Evolutionary conservation across 116 monocot genomes (phyloP), one percentile per base, ranked within the genome.

Genomic region (Thalassia testudinum): DNA sequence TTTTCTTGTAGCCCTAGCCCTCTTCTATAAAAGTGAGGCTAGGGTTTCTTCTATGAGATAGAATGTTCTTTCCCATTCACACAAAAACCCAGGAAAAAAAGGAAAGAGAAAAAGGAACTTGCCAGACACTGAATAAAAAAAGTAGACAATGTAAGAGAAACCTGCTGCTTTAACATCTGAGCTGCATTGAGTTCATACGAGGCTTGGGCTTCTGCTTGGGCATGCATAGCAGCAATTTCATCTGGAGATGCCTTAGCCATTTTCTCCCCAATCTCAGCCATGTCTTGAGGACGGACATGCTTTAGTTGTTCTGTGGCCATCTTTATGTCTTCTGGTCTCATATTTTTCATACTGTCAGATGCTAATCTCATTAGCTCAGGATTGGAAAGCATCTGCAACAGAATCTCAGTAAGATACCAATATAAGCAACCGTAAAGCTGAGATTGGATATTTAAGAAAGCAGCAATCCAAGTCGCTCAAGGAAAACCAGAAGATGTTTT

Each of bases 371-470:
- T 24, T 21, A 97, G 63, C 13, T 88, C 79, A 2, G 97, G 97
- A 67, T 97, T 97, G 1, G 97, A 85, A 76, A 88, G 69, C 77
- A 97, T 75, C 97, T 97, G 81, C 47, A 78, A 52, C 3, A 16
- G 4, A 20, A 45, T 45, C 45, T 10, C 30, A 34, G 30, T 34
- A 34, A 34, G 30, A 5, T 34, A n/a, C n/a, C n/a, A n/a, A n/a
- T n/a, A n/a, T n/a, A n/a, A n/a, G n/a, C n/a, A n/a, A n/a, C n/a
- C n/a, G n/a, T n/a, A n/a, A n/a, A n/a, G n/a, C n/a, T n/a, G n/a
- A n/a, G n/a, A n/a, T n/a, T n/a, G n/a, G n/a, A n/a, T n/a, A n/a
- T n/a, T n/a, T n/a, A n/a, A n/a, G n/a, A n/a, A n/a, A n/a, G n/a
- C n/a, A n/a, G n/a, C n/a, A n/a, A n/a, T n/a, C n/a, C n/a, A n/a